These are phyloP conservation scores for Cladophialophora bantiana DNA, from an alignment of 2,329 filamentous ascomycete species.

Conservation along the genomic window DNA sequence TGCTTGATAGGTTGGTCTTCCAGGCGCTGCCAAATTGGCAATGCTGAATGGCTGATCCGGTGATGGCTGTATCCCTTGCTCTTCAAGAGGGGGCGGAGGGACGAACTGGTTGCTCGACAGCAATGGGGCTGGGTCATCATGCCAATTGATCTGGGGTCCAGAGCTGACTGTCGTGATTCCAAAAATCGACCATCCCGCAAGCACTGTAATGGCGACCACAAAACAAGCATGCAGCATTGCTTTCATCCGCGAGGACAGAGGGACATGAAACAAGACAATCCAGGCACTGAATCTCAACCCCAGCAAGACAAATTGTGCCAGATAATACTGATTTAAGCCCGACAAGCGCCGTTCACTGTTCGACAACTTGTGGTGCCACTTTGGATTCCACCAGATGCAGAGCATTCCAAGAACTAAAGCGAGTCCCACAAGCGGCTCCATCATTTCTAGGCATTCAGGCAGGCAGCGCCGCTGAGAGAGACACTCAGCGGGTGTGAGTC, in stretches of 20 bases:
- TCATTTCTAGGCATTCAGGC: constrained; percentile 28
- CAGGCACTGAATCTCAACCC: constrained; percentile 53
- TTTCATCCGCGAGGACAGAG: constrained; percentile 14
- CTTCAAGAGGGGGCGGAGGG: constrained; percentile 21
- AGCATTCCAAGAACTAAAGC: constrained; percentile 53
- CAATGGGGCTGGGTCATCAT: constrained; percentile 32
- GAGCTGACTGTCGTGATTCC: constrained; percentile 50
- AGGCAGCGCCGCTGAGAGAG: constrained; percentile 17
- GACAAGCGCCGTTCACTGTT: constrained; percentile 51
- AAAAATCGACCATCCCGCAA: constrained; percentile 48
- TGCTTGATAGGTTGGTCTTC: constrained; percentile 43
- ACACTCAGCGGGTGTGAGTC: constrained; percentile 28
- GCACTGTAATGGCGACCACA: constrained; percentile 49
- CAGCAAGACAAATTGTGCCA: constrained; percentile 55
- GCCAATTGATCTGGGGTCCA: constrained; percentile 48
- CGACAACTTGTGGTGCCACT: constrained; percentile 53
- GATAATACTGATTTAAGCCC: constrained; percentile 55
- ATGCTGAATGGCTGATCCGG: constrained; percentile 43
- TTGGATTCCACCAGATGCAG: constrained; percentile 60
- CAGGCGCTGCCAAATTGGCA: constrained; percentile 38
- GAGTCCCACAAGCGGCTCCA: constrained; percentile 31
- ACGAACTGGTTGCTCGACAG: constrained; percentile 35
- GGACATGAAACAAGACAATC: constrained; percentile 45
- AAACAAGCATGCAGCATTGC: constrained; percentile 45
- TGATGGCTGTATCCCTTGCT: constrained; percentile 5